phyloP scores from a whole-genome alignment of 495 filamentous ascomycete genomes.

The Trichoderma parareesei region DNA sequence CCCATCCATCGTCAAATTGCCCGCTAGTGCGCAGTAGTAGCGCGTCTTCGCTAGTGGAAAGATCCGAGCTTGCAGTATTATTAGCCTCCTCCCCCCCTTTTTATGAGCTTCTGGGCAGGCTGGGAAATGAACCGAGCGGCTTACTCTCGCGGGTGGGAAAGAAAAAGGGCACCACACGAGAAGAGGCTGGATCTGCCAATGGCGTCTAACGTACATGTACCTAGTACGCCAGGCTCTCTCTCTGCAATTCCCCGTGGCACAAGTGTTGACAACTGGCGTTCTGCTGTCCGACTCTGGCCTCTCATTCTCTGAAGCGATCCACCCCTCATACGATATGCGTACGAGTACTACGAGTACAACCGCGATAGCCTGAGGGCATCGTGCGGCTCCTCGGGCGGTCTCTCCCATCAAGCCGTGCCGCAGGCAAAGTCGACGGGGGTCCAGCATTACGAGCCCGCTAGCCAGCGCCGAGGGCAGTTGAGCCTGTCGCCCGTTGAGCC shows the following conservation, averaged over 20 bases:
- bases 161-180: not conserved
- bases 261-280: too few species aligned
- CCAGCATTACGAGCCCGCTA: slow-evolving; percentile 6
- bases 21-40: slow-evolving; percentile 5
- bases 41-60: slow-evolving; percentile 2
- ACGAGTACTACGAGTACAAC: too few species aligned
- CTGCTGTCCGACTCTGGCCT: too few species aligned
- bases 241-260: too few species aligned
- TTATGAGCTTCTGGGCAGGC: not conserved
- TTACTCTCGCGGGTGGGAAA: not conserved
- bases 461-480: not conserved
- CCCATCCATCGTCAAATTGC: not conserved
- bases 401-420: not conserved
- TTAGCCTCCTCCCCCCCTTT: not conserved
- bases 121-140: not conserved
- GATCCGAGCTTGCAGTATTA: slow-evolving; percentile 3
- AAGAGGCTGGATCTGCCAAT: too few species aligned
- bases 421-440: not conserved
- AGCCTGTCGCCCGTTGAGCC: not conserved
- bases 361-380: not conserved
- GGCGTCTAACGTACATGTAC: too few species aligned
- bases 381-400: not conserved
- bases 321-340: not conserved
- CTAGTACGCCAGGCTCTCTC: too few species aligned
- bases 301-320: not conserved